Conservation (phyloP, 352 stramenopile genomes). For the Phytopythium vexans region DNA sequence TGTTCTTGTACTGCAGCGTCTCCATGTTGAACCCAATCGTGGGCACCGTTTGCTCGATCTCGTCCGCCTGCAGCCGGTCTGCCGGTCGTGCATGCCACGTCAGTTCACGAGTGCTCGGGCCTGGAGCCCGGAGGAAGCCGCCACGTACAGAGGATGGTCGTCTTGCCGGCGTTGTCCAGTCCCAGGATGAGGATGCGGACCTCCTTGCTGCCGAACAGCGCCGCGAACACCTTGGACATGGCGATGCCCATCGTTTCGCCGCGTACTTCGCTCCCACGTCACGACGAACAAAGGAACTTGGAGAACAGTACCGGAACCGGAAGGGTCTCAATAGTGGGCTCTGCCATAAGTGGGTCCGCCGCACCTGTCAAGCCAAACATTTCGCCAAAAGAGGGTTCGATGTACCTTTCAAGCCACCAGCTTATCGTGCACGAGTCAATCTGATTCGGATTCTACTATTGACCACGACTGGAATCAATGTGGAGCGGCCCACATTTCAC, state of each 20-base stretch:
- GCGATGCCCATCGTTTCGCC: constrained; percentile 93
- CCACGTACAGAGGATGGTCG: constrained; percentile 98
- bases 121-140: not conserved
- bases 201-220: constrained; percentile 99
- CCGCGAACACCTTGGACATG: constrained; percentile 96
- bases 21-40: constrained; percentile 99
- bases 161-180: constrained; percentile 99
- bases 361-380: too few relatives aligned
- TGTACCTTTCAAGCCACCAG: too few relatives aligned
- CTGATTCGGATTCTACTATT: too few relatives aligned
- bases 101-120: not conserved
- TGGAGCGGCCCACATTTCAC: too few relatives aligned
- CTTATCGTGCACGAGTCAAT: too few relatives aligned
- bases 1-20: constrained; percentile 91
- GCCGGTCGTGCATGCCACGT: not conserved
- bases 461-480: too few relatives aligned
- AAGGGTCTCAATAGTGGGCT: too few relatives aligned
- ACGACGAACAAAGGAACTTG: too few relatives aligned
- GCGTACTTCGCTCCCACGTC: too few relatives aligned
- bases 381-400: too few relatives aligned
- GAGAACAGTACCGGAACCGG: too few relatives aligned
- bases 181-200: constrained; percentile 99
- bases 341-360: too few relatives aligned
- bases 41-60: constrained; percentile 98
- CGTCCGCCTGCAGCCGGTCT: constrained; percentile 86